Conservation (phyloP, 1,284 basidiomycete genomes). For the Ceratobasidium sp. region DNA sequence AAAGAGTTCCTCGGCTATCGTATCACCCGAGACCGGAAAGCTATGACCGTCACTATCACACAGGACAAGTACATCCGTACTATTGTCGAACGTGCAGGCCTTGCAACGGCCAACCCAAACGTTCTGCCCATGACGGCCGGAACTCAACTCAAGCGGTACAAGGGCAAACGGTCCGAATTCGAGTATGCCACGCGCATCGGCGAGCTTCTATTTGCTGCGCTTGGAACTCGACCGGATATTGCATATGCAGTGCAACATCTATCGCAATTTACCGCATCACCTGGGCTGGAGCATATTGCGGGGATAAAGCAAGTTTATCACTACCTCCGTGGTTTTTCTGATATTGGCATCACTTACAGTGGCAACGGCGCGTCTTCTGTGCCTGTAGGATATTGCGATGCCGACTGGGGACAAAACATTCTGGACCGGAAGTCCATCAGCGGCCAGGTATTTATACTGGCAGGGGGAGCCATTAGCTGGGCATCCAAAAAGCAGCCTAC, state of each 20-base stretch:
- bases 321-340: constrained; percentile 50
- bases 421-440: constrained; percentile 54
- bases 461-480: constrained; percentile 56
- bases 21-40: neutral
- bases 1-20: constrained; percentile 31
- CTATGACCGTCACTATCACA: neutral
- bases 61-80: neutral
- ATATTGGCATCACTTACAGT: constrained; percentile 47
- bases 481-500: constrained; percentile 57
- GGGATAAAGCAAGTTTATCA: constrained; percentile 51
- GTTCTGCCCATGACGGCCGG: neutral
- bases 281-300: constrained; percentile 45
- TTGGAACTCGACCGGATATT: constrained; percentile 37
- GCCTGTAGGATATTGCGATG: constrained; percentile 59
- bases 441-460: constrained; percentile 56
- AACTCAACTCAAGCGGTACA: neutral
- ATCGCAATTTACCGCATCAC: neutral
- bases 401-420: constrained; percentile 56
- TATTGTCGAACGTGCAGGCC: neutral
- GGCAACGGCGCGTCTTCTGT: constrained; percentile 51
- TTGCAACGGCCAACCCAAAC: too few relatives aligned
- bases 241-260: constrained; percentile 16
- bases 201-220: constrained; percentile 34
- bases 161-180: neutral
- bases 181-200: constrained; percentile 36